Evolutionary conservation across 1,284 basidiomycete species (phyloP).

Genomic region (Ganoderma leucocontextum): DNA sequence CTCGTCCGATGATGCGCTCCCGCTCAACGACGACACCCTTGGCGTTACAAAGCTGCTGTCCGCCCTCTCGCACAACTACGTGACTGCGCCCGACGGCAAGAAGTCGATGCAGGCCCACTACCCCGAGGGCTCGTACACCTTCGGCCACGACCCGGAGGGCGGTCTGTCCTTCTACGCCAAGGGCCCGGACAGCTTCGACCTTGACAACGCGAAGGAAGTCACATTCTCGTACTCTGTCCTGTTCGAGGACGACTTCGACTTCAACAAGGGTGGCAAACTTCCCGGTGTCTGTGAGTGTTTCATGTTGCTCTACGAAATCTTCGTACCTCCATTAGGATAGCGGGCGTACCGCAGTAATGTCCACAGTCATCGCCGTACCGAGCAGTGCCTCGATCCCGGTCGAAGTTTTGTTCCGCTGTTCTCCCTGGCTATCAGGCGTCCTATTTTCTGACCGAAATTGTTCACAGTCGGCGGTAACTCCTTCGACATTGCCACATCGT

Average conservation of each 20-base stretch:
- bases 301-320: background rate
- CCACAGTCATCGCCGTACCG: background rate
- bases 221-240: slow-evolving; percentile 67
- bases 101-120: slow-evolving; percentile 61
- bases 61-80: slow-evolving; percentile 50
- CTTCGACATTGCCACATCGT: slow-evolving; percentile 49
- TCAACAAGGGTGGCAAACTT: slow-evolving; percentile 43
- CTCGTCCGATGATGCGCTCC: slow-evolving; percentile 43
- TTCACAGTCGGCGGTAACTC: slow-evolving; percentile 58
- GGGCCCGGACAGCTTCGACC: slow-evolving; percentile 50
- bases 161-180: slow-evolving; percentile 71
- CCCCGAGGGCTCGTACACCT: slow-evolving; percentile 65
- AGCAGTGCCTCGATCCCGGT: background rate
- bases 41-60: slow-evolving; percentile 48
- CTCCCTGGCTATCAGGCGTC: background rate
- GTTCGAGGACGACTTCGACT: slow-evolving; percentile 62
- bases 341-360: background rate
- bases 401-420: background rate
- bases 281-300: slow-evolving; percentile 42
- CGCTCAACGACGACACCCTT: slow-evolving; percentile 55
- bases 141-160: slow-evolving; percentile 59
- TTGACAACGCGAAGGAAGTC: slow-evolving; percentile 56
- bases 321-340: background rate
- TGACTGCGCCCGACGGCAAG: slow-evolving; percentile 56
- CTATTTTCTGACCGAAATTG: background rate